Conservation (phyloP, 345 rosid species). For the Eucalyptus pauciflora region DNA sequence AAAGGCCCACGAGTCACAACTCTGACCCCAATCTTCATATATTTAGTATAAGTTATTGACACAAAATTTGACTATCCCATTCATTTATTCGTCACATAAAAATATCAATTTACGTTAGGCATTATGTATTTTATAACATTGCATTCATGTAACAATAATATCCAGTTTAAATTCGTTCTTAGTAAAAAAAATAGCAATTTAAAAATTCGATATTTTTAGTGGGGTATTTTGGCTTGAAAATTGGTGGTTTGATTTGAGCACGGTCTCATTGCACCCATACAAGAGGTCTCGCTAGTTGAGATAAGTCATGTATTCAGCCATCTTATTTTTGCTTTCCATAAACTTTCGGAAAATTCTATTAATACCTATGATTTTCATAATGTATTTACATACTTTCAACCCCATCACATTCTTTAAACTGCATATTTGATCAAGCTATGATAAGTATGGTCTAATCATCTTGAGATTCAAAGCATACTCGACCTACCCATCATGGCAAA, state of each 20-base stretch:
- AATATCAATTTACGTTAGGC: too few relatives aligned
- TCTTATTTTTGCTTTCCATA: not conserved
- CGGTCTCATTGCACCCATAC: not conserved
- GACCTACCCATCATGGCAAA: not conserved
- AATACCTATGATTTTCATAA: not conserved
- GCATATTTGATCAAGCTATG: too few relatives aligned
- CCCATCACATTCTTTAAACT: not conserved
- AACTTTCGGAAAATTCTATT: too few relatives aligned
- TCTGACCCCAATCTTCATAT: not conserved
- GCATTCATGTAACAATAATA: too few relatives aligned
- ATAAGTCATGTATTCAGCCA: not conserved
- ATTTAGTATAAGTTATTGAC: not conserved
- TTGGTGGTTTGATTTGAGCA: not conserved
- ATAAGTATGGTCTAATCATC: not conserved
- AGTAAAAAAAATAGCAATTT: too few relatives aligned
- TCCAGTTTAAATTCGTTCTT: too few relatives aligned
- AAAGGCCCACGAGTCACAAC: not conserved
- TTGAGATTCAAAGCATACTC: not conserved
- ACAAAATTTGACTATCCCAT: too few relatives aligned
- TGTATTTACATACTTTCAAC: not conserved
- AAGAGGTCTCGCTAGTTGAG: not conserved
- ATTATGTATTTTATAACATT: too few relatives aligned
- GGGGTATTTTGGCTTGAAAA: not conserved
- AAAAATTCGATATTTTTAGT: not conserved
- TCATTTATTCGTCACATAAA: too few relatives aligned